Percentiles rank a stretch among this genome's conserved stretches.
Evolutionary conservation across 768 basidiomycete species (phyloP).

Genomic region (Guyanaporus albipodus): DNA sequence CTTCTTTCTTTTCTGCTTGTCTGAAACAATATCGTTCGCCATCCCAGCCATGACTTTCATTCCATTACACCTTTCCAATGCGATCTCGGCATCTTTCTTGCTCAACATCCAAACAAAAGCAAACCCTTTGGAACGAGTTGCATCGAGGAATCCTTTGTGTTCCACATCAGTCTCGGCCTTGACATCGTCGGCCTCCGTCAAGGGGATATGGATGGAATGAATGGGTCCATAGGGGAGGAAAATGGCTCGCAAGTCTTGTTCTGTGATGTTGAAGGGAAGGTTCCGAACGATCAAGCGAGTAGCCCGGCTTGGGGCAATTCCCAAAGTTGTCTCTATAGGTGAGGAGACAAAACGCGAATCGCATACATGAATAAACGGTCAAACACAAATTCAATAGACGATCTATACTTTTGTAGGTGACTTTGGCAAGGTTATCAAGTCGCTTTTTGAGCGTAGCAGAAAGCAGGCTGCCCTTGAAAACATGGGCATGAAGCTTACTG

Average conservation of each 20-base stretch:
- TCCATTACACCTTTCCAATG: constrained; percentile 77
- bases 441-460: constrained; percentile 87
- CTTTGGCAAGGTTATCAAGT: constrained; percentile 61
- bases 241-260: constrained; percentile 77
- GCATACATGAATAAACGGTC: background rate
- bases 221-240: constrained; percentile 90
- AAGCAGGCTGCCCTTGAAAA: constrained; percentile 86
- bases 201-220: constrained; percentile 78
- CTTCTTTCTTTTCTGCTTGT: constrained; percentile 69
- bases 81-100: constrained; percentile 79
- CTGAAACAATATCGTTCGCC: constrained; percentile 49
- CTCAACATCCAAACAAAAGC: constrained; percentile 94
- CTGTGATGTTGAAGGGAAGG: constrained; percentile 77
- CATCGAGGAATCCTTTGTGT: constrained; percentile 7
- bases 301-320: constrained; percentile 58
- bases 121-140: constrained; percentile 64
- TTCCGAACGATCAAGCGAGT: constrained; percentile 90
- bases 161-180: constrained; percentile 31
- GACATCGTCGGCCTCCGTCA: constrained; percentile 29
- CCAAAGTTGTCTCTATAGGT: constrained; percentile 29
- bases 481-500: constrained; percentile 82
- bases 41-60: constrained; percentile 62
- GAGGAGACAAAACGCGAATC: background rate
- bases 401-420: constrained; percentile 28
- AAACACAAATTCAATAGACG: background rate